Evolutionary conservation across 306 rosid species (phyloP).

Genomic region (Geum urbanum): DNA sequence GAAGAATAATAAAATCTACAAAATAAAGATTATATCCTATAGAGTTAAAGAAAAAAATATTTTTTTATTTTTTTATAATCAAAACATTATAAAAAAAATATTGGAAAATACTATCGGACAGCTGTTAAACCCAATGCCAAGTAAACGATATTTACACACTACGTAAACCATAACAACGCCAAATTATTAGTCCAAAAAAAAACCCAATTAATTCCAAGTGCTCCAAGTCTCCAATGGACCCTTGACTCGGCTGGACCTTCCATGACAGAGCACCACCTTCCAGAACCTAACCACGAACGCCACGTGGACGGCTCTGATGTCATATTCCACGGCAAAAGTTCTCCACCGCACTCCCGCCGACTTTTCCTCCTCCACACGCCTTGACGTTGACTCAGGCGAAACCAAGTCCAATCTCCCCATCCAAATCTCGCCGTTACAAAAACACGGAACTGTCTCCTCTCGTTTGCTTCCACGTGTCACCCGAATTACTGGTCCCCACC

Average conservation of each 20-base stretch:
- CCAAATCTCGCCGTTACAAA: conserved; percentile 8
- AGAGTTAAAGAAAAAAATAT: no score
- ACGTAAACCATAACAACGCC: neutral
- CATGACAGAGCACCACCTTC: neutral
- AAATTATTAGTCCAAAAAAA: neutral
- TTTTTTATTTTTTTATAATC: no score
- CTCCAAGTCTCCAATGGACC: neutral
- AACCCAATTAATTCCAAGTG: neutral
- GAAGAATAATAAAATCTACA: no score
- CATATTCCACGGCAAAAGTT: no score
- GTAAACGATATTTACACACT: neutral
- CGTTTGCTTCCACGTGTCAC: conserved; percentile 32
- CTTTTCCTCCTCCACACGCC: conserved; percentile 7
- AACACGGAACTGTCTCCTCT: neutral
- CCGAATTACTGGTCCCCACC: conserved; percentile 4
- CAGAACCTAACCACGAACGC: conserved; percentile 10
- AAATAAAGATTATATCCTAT: no score
- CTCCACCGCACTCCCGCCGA: neutral
- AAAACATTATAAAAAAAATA: no score
- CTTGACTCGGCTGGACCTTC: conserved; percentile 3
- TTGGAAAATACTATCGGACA: no score
- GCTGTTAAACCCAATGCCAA: neutral
- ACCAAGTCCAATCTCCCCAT: neutral
- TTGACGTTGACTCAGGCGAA: neutral
- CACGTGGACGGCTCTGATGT: conserved; percentile 11